Evolutionary conservation across 305 asterid species (phyloP), one percentile per base, ranked within the genome.

Genomic region (Fraxinus nigra): DNA sequence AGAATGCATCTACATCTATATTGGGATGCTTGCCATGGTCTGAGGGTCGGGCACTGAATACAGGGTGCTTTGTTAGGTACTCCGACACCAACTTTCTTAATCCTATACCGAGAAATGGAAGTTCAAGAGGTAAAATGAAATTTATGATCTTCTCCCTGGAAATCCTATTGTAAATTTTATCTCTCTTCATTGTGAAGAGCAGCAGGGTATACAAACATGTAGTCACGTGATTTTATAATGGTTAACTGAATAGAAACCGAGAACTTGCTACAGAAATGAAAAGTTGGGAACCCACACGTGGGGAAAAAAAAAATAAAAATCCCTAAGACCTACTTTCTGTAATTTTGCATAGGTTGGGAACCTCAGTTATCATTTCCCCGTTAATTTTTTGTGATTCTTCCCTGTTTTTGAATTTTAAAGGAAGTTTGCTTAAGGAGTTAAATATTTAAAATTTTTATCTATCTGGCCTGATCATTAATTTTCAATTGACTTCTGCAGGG

Each of bases 51-150:
- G 94, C 92, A 16, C 78, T 87, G 59, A 83, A 89, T 76, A 91
- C 94, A 0, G 94, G 94, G 40, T 91, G 94, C 51, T 88, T 88
- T 78, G 22, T 91, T 88, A 86, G 94, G 82, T 91, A 89, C 80
- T 91, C 94, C 2, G 91, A 88, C 40, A 82, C 75, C 30, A 78
- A 88, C 43, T 91, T 91, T 84, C 90, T 91, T 43, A 89, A 91
- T 84, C 88, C 89, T 59, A n/a, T 81, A 22, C 88, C 91, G 6
- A 24, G 81, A 79, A 88, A 75, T 43, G 87, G 87, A 54, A 86
- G 69, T 79, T 80, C 89, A 26, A 87, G 88, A 87, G 91, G 94
- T 87, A 82, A 83, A 22, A 33, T 0, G 24, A 5, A 34, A 35
- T 24, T 28, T 28, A 67, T 8, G 74, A 7, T 67, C 35, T 67